Percentiles rank a stretch among this genome's conserved stretches.
Evolutionary conservation across 2,329 filamentous ascomycete species (phyloP).

Genomic region (Aspergillus uvarum): DNA sequence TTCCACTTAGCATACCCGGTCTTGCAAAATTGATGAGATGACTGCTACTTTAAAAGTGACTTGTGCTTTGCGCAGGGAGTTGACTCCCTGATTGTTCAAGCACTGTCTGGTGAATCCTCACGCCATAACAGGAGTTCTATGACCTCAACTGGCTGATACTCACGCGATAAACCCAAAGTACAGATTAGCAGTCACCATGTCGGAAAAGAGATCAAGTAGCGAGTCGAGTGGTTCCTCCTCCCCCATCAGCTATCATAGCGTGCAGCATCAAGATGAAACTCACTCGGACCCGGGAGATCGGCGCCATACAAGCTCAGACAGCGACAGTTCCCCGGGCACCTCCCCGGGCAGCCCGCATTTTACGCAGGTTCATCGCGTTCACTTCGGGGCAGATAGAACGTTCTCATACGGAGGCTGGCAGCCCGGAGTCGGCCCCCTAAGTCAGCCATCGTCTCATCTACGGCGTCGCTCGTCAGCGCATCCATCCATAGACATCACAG

Average conservation of each 20-base stretch:
- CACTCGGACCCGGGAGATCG: background rate
- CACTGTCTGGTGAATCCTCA: background rate
- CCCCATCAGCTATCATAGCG: slow-evolving; percentile 4
- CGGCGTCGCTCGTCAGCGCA: slow-evolving; percentile 2
- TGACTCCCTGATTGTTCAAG: background rate
- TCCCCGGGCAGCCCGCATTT: background rate
- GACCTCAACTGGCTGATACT: background rate
- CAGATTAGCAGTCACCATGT: background rate
- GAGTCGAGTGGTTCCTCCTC: background rate
- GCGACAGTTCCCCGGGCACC: background rate
- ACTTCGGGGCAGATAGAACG: slow-evolving; percentile 1
- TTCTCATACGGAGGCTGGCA: background rate
- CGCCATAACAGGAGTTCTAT: no score
- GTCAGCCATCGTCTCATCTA: background rate
- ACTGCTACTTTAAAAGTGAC: background rate
- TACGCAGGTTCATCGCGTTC: background rate
- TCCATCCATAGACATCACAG: slow-evolving; percentile 1
- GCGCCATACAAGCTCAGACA: background rate
- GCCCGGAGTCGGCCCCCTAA: background rate
- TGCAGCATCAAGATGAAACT: background rate
- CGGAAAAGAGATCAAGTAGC: background rate
- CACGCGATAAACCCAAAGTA: no score
- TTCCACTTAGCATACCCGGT: no score
- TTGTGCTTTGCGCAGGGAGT: background rate
- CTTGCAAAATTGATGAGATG: background rate